These are phyloP conservation scores for Xylaria venustula DNA, from an alignment of 495 filamentous ascomycete species.

Conservation along the genomic window DNA sequence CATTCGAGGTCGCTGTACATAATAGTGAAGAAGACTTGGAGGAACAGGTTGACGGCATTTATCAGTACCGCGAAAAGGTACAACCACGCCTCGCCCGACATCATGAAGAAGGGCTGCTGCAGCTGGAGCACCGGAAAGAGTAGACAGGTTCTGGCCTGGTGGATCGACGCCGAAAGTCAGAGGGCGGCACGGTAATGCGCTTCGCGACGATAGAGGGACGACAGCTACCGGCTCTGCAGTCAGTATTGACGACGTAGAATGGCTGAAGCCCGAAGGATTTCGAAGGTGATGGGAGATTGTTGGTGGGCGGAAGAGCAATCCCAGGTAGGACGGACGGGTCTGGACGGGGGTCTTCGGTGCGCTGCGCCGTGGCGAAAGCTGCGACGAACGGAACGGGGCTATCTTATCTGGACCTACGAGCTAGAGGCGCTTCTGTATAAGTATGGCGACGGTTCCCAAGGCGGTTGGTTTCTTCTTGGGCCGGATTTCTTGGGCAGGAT, in stretches of 20 bases:
- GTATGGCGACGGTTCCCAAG: too few relatives aligned
- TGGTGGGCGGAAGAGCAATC: slow-evolving; percentile 5
- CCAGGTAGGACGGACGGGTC: too few relatives aligned
- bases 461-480: too few relatives aligned
- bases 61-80: slow-evolving; percentile 98
- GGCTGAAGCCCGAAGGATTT: background rate
- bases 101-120: slow-evolving; percentile 48
- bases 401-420: background rate
- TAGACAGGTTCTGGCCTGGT: too few relatives aligned
- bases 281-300: background rate
- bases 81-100: slow-evolving; percentile 99
- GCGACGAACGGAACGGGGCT: slow-evolving; percentile 1
- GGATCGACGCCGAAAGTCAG: too few relatives aligned
- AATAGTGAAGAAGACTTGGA: slow-evolving; percentile 99
- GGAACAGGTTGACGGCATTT: slow-evolving; percentile 99
- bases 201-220: background rate
- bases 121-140: background rate
- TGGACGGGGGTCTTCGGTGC: background rate
- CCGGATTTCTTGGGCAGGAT: background rate
- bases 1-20: slow-evolving; percentile 99
- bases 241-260: background rate
- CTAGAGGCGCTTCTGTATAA: background rate
- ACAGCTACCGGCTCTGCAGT: background rate
- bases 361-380: background rate
- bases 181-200: too few relatives aligned